phyloP scores from a whole-genome alignment of 176 grass and related monocot species.

The Paspalum notatum region DNA sequence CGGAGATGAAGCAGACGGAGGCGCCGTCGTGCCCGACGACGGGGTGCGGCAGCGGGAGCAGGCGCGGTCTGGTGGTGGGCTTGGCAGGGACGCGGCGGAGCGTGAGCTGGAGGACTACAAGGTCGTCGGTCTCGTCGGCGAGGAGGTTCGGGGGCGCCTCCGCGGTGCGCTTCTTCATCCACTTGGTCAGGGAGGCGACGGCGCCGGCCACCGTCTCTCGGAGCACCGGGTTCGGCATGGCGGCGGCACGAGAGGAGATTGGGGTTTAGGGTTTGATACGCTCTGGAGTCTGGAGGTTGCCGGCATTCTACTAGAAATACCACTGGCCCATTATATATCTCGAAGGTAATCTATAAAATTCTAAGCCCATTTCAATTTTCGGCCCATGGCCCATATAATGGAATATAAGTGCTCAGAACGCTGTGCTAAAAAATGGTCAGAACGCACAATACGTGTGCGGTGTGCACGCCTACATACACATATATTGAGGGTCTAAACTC shows the following conservation, averaged over 20 bases:
- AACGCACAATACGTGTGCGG: too few species aligned
- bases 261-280: neutral
- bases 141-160: slow-evolving; percentile 52
- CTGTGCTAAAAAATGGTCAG: too few species aligned
- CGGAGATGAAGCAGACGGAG: slow-evolving; percentile 66
- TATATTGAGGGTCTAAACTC: too few species aligned
- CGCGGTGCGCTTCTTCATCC: slow-evolving; percentile 51
- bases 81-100: slow-evolving; percentile 53
- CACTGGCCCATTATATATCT: too few species aligned
- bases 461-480: too few species aligned
- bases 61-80: slow-evolving; percentile 42
- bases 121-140: slow-evolving; percentile 64
- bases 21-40: slow-evolving; percentile 33
- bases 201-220: slow-evolving; percentile 46
- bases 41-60: slow-evolving; percentile 58
- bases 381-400: too few species aligned
- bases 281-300: neutral
- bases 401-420: too few species aligned
- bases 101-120: slow-evolving; percentile 59
- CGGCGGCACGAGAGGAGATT: neutral
- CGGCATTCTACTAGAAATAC: too few species aligned
- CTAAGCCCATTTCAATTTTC: too few species aligned
- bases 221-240: neutral
- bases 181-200: slow-evolving; percentile 51
- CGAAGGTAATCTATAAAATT: too few species aligned